Evolutionary conservation across 768 basidiomycete species (phyloP), one percentile per base, ranked within the genome.

Genomic region (Lactifluus subvellereus): DNA sequence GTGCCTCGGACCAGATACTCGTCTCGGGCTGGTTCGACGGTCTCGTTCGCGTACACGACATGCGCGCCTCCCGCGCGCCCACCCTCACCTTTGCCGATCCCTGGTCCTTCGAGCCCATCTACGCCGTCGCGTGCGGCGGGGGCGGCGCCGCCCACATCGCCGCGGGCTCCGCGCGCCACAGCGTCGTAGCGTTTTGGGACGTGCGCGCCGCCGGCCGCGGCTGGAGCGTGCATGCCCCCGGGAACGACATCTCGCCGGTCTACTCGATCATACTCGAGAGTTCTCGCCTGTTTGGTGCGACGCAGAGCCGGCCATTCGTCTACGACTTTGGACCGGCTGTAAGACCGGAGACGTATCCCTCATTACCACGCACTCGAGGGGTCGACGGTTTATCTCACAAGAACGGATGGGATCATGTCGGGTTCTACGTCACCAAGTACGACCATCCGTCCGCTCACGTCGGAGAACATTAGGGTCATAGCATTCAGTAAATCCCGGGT

Each of bases 21-120:
- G 78, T 90, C 42, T 87, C 88, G 1, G 91, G 89, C 1, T 92
- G 91, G 89, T 93, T 84, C 72, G 89, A 94, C 70, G 87, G 91
- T 11, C 72, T 78, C 53, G 86, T 90, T 38, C 80, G 82, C 42
- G 79, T 89, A 55, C 85, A 91, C 73, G 91, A 93, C 72, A 79
- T 93, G 45, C 88, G 91, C 30, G 77, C 72, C 30, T 70, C 78
- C 18, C 57, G 58, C 11, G 79, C 87, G 14, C 89, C 91, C 0
- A 81, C 85, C 6, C 74, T 91, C 57, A 77, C 80, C 16, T 69
- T 93, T 48, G 71, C 70, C 42, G 89, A 94, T 71, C 85, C 86
- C 1, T 84, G 84, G 82, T 84, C 81, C 1, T 78, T 77, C 52
- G 89, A 89, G 65, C 80, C 91, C 8, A 84, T 93, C 53, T 94